Percentiles rank a stretch among this genome's conserved stretches.
Conservation (phyloP, 257 asterid genomes). For the Solanum chiquidenum region DNA sequence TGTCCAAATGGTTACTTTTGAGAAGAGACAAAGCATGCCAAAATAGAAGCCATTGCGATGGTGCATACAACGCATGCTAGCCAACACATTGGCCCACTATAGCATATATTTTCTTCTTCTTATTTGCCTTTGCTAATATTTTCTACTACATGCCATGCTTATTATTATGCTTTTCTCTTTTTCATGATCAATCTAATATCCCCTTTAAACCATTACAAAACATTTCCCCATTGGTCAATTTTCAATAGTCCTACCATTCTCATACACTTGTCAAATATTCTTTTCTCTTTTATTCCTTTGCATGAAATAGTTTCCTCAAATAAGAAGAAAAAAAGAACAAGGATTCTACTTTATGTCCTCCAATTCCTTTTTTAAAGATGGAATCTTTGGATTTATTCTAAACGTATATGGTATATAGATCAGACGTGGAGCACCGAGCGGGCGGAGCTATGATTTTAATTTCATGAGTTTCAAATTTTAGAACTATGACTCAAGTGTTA, state of each 20-base stretch:
- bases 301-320: not conserved
- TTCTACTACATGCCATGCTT: not conserved
- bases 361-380: not conserved
- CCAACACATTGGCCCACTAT: constrained; percentile 19
- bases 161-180: not conserved
- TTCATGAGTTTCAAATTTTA: not conserved
- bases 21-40: constrained; percentile 30
- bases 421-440: not conserved
- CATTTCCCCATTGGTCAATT: not conserved
- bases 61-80: constrained; percentile 33
- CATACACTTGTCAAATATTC: not conserved
- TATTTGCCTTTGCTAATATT: not conserved
- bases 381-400: not conserved
- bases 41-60: constrained; percentile 8
- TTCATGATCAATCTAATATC: not conserved
- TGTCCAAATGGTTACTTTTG: not conserved
- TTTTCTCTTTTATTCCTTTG: not conserved
- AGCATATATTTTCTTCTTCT: not conserved
- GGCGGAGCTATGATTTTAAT: not conserved
- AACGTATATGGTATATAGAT: not conserved
- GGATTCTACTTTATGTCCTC: not conserved
- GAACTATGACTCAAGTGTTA: not conserved
- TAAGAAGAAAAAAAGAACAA: not conserved
- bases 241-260: not conserved
- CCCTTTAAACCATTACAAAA: not conserved